Base-by-base conservation (phyloP, 306 rosid genomes). In the Cicer bijugum region DNA sequence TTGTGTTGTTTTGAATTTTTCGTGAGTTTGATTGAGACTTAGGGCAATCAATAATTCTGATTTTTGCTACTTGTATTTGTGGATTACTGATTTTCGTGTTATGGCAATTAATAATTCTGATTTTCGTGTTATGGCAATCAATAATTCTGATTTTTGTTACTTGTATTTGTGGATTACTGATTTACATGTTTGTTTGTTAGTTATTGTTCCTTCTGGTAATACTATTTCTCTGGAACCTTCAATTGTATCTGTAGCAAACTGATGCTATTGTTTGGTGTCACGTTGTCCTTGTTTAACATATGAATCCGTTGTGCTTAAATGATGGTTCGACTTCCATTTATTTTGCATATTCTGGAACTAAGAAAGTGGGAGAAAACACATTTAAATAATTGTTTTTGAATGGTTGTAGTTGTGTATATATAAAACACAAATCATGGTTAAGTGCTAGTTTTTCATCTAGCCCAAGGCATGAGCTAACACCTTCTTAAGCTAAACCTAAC, bases 381-480 rank as follows among this genome's bases (percentile, higher is more conserved):
- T 69, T 59, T 76, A 76, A 58, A 50, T 16, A 56, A n/a, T 11
- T 4, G n/a, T 8, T 37, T 46, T 47, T 51, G 71, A 69, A 14
- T 23, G 53, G 46, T 20, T 47, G 55, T 38, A 6, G 39, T 16
- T 55, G 23, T 42, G 43, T 51, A 15, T 43, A 57, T 60, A 61
- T 48, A 61, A 48, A 61, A 48, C 45, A 11, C 55, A 19, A 38
- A 12, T 50, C 52, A 47, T 50, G 57, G 71, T 47, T 47, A 68
- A 56, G 62, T 77, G 23, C 65, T 69, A 46, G 61, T 47, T 48
- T 60, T 77, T 61, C 56, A 59, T 77, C 71, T 48, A 60, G 65
- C 19, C 40, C 28, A 33, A 51, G 42, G 53, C 16, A 53, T 3
- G 1, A 45, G 7, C 53, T 11, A 10, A 59, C 67, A n/a, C 44